These are phyloP conservation scores for Calonectria crousiana DNA, from an alignment of 2,329 filamentous ascomycete species.

Conservation along the genomic window DNA sequence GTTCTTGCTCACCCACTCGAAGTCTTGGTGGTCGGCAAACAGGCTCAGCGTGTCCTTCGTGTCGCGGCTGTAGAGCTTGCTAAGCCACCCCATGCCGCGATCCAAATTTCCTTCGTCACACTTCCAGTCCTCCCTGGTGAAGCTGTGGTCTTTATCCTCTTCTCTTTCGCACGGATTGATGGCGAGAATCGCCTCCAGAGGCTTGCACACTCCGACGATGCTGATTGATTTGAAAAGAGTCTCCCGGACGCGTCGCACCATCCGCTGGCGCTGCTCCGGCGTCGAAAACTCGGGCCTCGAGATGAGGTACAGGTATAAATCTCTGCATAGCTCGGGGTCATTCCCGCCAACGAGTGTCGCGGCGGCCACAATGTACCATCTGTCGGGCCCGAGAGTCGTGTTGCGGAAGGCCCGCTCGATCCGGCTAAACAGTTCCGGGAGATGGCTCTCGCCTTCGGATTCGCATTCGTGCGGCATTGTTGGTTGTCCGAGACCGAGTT, in stretches of 20 bases:
- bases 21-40: background rate
- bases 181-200: background rate
- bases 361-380: background rate
- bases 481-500: background rate
- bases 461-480: background rate
- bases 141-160: background rate
- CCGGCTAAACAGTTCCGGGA: background rate
- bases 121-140: background rate
- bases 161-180: background rate
- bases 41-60: background rate
- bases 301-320: background rate
- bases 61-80: background rate
- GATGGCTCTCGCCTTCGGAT: background rate
- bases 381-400: background rate
- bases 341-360: background rate
- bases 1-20: background rate
- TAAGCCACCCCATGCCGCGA: background rate
- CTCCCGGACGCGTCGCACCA: background rate
- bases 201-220: slow-evolving; percentile 3
- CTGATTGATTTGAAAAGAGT: background rate
- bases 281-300: background rate
- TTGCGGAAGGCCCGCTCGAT: background rate
- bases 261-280: background rate
- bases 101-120: background rate
- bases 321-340: background rate